Evolutionary conservation across 805 yeast species (phyloP), one percentile per base, ranked within the genome.

Genomic region (Ogataea paraovalis): DNA sequence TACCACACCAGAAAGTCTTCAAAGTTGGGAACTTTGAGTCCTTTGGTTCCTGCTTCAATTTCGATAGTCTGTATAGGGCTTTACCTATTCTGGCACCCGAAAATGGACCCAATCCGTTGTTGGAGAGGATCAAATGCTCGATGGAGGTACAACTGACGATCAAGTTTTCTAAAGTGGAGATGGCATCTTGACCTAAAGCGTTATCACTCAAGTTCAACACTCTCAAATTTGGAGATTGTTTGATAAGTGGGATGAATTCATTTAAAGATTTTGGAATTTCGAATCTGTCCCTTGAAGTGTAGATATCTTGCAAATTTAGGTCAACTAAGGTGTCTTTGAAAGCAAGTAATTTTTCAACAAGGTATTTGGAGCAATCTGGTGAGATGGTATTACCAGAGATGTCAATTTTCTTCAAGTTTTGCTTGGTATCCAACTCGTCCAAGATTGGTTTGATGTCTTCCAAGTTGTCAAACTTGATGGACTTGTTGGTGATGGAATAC

Each of bases 21-120:
- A 90, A 76, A 14, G 79, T 67, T 28, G 73, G 68, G 2, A 44
- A 20, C 3, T 47, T 46, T n/a, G n/a, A n/a, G 22, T 45, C 13
- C 3, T 48, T 46, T 20, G 54, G 45, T 27, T 63, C 58, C n/a
- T 66, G 64, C 42, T 66, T 66, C 53, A 72, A 65, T 68, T 90
- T 90, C 48, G 82, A 83, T 44, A 92, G 76, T 56, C 78, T 75
- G 69, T 74, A 87, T 41, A 94, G 77, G 3, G 96, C 87, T 58
- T 82, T 81, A 50, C 97, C 99, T 52, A 94, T 87, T 65, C 96
- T 80, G 48, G 92, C 85, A 59, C 99, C 99, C 0, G 98, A 96
- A 65, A 86, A 86, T 22, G 99, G 99, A 32, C 99, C 99, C 82
- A 94, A 85, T 47, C 99, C 99, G 66, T 94, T 94, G 70, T 94